These are phyloP conservation scores for Hericium erinaceus DNA, from an alignment of 768 basidiomycete genomes.

Conservation along the genomic window DNA sequence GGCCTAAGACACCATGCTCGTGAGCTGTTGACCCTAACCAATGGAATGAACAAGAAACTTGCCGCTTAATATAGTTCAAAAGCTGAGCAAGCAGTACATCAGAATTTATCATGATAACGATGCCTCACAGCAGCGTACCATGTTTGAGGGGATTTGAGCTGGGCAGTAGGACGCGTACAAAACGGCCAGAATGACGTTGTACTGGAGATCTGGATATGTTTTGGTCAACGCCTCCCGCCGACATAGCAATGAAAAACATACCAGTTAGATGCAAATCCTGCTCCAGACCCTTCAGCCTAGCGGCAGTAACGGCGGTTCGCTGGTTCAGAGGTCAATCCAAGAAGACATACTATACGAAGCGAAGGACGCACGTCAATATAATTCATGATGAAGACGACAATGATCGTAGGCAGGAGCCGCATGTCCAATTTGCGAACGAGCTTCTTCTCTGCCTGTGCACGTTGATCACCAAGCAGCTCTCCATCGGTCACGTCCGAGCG, in stretches of 20 bases:
- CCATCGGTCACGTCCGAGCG: background rate
- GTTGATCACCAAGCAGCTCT: background rate
- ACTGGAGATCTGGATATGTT: conserved; percentile 35
- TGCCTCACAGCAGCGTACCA: conserved; percentile 28
- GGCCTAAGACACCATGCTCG: conserved; percentile 29
- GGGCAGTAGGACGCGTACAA: conserved; percentile 54
- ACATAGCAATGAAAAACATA: background rate
- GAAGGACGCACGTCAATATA: conserved; percentile 46
- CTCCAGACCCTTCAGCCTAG: conserved; percentile 31
- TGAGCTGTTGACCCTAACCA: background rate
- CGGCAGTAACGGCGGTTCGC: conserved; percentile 31
- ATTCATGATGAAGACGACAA: conserved; percentile 57
- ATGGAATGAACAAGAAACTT: background rate
- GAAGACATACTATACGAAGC: conserved; percentile 1
- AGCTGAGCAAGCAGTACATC: background rate
- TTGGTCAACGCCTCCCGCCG: background rate
- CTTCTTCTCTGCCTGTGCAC: conserved; percentile 18
- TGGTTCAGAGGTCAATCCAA: conserved; percentile 3
- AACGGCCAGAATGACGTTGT: conserved; percentile 41
- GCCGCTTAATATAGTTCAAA: background rate
- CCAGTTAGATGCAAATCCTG: conserved; percentile 22
- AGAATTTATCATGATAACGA: background rate
- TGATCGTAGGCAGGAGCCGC: conserved; percentile 46
- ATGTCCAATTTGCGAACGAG: conserved; percentile 49
- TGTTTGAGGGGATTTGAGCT: conserved; percentile 59